Base-by-base conservation (phyloP, 1,284 basidiomycete species). In the Tausonia pullulans region DNA sequence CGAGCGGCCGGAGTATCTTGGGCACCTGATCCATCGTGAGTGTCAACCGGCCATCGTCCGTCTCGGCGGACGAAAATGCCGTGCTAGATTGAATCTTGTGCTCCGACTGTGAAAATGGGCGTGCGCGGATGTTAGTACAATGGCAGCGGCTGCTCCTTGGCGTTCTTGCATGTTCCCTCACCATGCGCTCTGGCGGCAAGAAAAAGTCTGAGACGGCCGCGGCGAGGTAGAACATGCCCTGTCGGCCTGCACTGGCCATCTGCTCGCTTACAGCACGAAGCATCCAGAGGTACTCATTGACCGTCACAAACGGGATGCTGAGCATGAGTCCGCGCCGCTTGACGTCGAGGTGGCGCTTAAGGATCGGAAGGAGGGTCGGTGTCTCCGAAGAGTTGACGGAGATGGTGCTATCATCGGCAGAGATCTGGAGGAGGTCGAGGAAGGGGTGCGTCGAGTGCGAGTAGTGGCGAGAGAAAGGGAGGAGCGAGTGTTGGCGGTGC, bases 11-110 rank as follows among this genome's bases (percentile, higher is more conserved):
- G 56, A 98, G 78, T 50, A 98, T 87, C 77, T 98, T 98, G 7
- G 96, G 95, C 0, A 98, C 94, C 75, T 97, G 93, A 74, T 98
- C 95, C 94, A 98, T 98, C 75, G 97, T 92, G 68, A 98, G 88
- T 53, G 86, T 83, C 48, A 98, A 78, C 69, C 88, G 93, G 2
- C 73, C 74, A 57, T 67, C 60, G n/a, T 57, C 41, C 5, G 16
- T 43, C 9, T 66, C 59, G 6, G 51, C 62, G 1, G 40, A 43
- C 4, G 58, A 56, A 6, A 16, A 51, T 10, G 51, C 27, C 74
- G 95, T 93, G 27, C 88, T 88, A 0, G 91, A 96, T 74, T 98
- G 95, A 56, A 98, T 98, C 79, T 98, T 98, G 79, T 98, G 95
- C 77, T 93, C 90, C 2, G 91, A 88, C 91, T 96, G 72, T 3